Percentiles rank a stretch among this genome's conserved stretches.
Conservation (phyloP, 2,329 filamentous ascomycete genomes). For the Lasiodiplodia gonubiensis region DNA sequence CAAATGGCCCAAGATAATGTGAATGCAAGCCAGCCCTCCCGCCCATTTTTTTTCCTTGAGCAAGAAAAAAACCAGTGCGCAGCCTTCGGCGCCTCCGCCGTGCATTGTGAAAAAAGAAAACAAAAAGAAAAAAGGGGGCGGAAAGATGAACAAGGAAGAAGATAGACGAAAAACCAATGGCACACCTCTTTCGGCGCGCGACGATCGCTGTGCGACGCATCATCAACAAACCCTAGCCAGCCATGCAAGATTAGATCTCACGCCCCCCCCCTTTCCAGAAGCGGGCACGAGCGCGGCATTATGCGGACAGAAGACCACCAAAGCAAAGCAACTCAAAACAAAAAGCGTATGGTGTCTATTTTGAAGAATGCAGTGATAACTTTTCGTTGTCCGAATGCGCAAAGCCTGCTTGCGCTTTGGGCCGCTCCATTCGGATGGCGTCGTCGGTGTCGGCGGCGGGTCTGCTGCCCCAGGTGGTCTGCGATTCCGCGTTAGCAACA, state of each 20-base stretch:
- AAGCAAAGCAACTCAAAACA: slow-evolving; percentile 13
- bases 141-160: not conserved
- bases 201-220: slow-evolving; percentile 23
- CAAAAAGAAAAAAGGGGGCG: not conserved
- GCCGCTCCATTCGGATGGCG: slow-evolving; percentile 44
- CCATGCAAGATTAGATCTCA: slow-evolving; percentile 28
- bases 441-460: slow-evolving; percentile 83
- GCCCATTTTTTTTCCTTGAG: slow-evolving; percentile 10
- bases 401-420: slow-evolving; percentile 19
- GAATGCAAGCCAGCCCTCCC: slow-evolving; percentile 28
- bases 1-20: slow-evolving; percentile 24
- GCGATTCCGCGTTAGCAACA: slow-evolving; percentile 31
- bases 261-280: slow-evolving; percentile 7
- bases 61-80: slow-evolving; percentile 24
- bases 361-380: slow-evolving; percentile 23
- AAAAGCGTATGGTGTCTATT: slow-evolving; percentile 26
- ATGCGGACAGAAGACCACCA: slow-evolving; percentile 25
- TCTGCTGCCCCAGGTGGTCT: slow-evolving; percentile 96
- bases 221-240: slow-evolving; percentile 20
- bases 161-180: not conserved
- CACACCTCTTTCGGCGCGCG: slow-evolving; percentile 16
- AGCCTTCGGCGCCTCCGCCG: slow-evolving; percentile 25
- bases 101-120: slow-evolving; percentile 3
- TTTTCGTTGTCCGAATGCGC: slow-evolving; percentile 22
- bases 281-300: slow-evolving; percentile 28